A percentile compares a stretch with the other conserved stretches of the same genome.
Conservation (phyloP, 2,329 filamentous ascomycete species). For the Ustulina deusta region DNA sequence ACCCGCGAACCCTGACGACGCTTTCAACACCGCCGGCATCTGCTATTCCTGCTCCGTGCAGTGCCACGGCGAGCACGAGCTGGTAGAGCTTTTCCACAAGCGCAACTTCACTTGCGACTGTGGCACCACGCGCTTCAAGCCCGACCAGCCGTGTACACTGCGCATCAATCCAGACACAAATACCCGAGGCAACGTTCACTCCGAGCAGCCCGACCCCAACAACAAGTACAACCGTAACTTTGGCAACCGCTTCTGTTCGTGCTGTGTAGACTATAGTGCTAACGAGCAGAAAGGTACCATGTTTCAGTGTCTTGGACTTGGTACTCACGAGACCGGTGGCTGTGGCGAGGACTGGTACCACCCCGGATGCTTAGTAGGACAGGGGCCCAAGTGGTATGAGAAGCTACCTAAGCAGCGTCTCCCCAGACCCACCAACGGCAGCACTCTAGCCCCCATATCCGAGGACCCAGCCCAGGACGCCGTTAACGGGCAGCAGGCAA, state of each 20-base stretch:
- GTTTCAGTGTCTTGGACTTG: slow-evolving; percentile 95
- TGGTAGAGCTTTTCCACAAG: slow-evolving; percentile 97
- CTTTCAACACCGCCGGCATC: slow-evolving; percentile 81
- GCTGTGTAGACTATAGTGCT: slow-evolving; percentile 87
- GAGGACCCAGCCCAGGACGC: slow-evolving; percentile 57
- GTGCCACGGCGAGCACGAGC: slow-evolving; percentile 93
- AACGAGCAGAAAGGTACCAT: slow-evolving; percentile 94
- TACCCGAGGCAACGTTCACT: slow-evolving; percentile 79
- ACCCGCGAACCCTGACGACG: slow-evolving; percentile 69
- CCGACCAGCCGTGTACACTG: slow-evolving; percentile 77
- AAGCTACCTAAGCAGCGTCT: slow-evolving; percentile 56
- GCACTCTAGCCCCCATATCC: slow-evolving; percentile 61
- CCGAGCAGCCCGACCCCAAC: slow-evolving; percentile 75
- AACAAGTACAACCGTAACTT: slow-evolving; percentile 99
- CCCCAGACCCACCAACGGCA: slow-evolving; percentile 38
- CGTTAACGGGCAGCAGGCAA: slow-evolving; percentile 37
- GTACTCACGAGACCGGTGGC: slow-evolving; percentile 81
- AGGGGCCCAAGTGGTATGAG: slow-evolving; percentile 79
- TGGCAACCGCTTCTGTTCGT: slow-evolving; percentile 90
- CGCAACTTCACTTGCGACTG: slow-evolving; percentile 97
- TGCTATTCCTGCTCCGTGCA: slow-evolving; percentile 98
- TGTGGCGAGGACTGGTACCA: slow-evolving; percentile 99
- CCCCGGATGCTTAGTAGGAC: slow-evolving; percentile 87
- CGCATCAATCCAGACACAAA: slow-evolving; percentile 80
- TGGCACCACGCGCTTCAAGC: slow-evolving; percentile 82